Percentiles rank a stretch among this genome's conserved stretches.
Conservation (phyloP, 1,284 basidiomycete species). For the Calocybe gambosa region DNA sequence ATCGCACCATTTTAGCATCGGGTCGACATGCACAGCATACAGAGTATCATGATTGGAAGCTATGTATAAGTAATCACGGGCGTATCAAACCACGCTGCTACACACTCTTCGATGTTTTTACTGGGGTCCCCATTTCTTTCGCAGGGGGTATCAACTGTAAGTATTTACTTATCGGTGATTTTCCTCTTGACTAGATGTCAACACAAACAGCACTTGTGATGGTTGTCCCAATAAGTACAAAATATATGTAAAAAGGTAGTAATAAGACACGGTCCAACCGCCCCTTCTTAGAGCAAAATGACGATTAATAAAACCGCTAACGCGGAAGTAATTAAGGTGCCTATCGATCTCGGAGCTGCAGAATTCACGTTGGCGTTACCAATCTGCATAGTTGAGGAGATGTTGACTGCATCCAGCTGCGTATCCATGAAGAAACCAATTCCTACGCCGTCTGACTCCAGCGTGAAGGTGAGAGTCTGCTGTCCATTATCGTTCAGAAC, state of each 20-base stretch:
- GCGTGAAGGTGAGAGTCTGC: conserved; percentile 8
- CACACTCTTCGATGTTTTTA: conserved; percentile 34
- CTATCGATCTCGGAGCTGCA: background rate
- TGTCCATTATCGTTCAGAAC: conserved; percentile 4
- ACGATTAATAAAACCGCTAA: background rate
- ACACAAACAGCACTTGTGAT: too few species aligned
- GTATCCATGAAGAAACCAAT: conserved; percentile 14
- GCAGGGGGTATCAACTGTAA: conserved; percentile 46
- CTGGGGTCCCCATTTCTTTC: conserved; percentile 51
- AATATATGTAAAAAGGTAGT: too few species aligned
- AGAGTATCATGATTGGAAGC: background rate
- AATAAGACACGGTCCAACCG: too few species aligned
- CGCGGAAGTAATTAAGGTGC: background rate
- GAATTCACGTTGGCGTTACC: conserved; percentile 1
- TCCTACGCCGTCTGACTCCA: conserved; percentile 5
- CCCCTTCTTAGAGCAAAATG: background rate
- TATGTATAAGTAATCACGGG: background rate
- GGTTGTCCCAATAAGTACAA: too few species aligned
- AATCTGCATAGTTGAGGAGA: conserved; percentile 10
- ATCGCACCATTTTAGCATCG: background rate
- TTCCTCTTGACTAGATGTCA: too few species aligned
- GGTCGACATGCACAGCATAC: background rate
- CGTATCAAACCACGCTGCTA: conserved; percentile 21
- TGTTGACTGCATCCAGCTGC: conserved; percentile 8
- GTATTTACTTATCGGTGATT: too few species aligned